A percentile compares a stretch with the other conserved stretches of the same genome.
These are phyloP conservation scores for Monosporascus sp. DNA, from an alignment of 2,329 filamentous ascomycete species.

Conservation along the genomic window DNA sequence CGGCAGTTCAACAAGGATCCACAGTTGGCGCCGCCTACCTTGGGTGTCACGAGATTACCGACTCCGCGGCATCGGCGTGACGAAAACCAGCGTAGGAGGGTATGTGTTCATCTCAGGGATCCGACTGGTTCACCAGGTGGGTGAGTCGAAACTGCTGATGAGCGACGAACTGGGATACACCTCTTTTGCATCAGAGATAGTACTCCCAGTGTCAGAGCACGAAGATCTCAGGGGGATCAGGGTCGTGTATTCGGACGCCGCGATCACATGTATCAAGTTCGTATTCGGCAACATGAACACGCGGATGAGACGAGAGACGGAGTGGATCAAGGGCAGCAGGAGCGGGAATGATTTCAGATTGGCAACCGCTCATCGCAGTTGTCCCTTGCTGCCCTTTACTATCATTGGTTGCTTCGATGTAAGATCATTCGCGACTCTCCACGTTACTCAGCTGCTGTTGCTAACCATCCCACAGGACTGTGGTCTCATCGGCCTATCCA, in stretches of 20 bases:
- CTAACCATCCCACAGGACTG: slow-evolving; percentile 1
- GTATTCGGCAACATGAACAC: background rate
- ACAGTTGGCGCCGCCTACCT: background rate
- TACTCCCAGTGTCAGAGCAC: background rate
- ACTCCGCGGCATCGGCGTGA: background rate
- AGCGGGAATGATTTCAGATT: background rate
- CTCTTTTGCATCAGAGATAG: background rate
- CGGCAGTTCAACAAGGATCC: background rate
- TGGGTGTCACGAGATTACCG: background rate
- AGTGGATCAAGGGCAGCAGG: background rate
- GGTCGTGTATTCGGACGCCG: background rate
- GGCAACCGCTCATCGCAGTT: background rate
- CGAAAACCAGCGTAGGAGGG: background rate
- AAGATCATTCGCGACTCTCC: background rate
- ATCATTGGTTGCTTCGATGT: slow-evolving; percentile 2
- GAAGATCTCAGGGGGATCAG: background rate
- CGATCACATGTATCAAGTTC: background rate
- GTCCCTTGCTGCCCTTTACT: background rate
- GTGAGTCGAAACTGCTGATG: background rate
- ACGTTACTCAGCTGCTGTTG: background rate
- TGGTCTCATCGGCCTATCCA: slow-evolving; percentile 1
- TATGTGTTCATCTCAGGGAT: background rate
- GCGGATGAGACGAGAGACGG: background rate
- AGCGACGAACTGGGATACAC: background rate
- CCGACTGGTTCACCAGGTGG: background rate